phyloP scores from a whole-genome alignment of 2,329 filamentous ascomycete species.

The Pseudogymnoascus sp. region DNA sequence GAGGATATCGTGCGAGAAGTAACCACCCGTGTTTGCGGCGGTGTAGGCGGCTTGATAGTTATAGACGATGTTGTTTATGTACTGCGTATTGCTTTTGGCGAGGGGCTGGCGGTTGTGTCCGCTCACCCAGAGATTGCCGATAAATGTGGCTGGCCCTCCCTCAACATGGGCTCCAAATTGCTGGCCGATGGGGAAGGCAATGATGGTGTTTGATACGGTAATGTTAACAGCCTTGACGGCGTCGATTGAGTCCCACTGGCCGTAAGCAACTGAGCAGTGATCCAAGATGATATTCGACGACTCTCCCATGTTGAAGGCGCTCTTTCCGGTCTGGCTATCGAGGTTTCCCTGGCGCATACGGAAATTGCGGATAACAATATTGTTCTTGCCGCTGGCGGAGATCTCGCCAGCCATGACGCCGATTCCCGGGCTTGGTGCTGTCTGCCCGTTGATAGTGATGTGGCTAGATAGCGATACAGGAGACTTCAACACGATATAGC shows the following conservation, averaged over 20 bases:
- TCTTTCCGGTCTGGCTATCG: conserved; percentile 42
- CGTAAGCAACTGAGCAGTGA: conserved; percentile 46
- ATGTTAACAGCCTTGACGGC: conserved; percentile 39
- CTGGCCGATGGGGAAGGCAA: conserved; percentile 36
- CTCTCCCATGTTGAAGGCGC: conserved; percentile 45
- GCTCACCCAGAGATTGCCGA: conserved; percentile 49
- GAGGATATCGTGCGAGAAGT: conserved; percentile 44
- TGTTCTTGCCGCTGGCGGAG: conserved; percentile 17
- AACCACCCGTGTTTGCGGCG: conserved; percentile 41
- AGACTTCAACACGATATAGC: conserved; percentile 37
- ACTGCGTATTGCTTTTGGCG: conserved; percentile 49
- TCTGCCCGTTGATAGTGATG: conserved; percentile 40
- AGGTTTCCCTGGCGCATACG: conserved; percentile 46
- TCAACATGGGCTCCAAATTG: conserved; percentile 47
- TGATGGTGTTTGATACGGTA: conserved; percentile 44
- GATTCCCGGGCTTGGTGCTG: conserved; percentile 38
- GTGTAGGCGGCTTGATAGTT: conserved; percentile 51
- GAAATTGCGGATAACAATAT: conserved; percentile 48
- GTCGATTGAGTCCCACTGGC: conserved; percentile 47
- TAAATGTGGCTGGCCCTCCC: conserved; percentile 43
- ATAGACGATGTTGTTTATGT: conserved; percentile 44
- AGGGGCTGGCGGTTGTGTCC: conserved; percentile 52
- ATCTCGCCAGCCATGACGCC: conserved; percentile 29
- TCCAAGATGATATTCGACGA: conserved; percentile 49
- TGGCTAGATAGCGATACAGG: conserved; percentile 36